phyloP scores from a whole-genome alignment of 192 early-diverging fungal genomes.

The Coemansia sp. region DNA sequence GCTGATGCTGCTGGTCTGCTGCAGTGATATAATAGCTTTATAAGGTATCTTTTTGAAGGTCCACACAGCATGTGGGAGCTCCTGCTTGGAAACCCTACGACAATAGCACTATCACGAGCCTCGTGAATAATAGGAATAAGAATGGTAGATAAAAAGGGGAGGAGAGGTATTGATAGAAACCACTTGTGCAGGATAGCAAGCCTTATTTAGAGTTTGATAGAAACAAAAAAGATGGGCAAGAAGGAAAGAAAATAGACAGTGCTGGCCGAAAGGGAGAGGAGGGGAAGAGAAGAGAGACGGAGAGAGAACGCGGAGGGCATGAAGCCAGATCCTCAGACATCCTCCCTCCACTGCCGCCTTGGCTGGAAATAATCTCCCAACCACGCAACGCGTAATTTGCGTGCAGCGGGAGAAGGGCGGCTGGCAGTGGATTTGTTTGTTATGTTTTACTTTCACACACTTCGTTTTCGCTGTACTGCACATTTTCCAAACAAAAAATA shows the following conservation, averaged over 20 bases:
- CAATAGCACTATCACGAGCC: not conserved
- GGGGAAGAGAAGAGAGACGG: not conserved
- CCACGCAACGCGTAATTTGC: not conserved
- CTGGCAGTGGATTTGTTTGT: not conserved
- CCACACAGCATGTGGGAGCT: slow-evolving; percentile 4
- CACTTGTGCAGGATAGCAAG: too few relatives aligned
- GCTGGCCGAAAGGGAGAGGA: not conserved
- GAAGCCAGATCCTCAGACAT: too few relatives aligned
- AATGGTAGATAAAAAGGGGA: not conserved
- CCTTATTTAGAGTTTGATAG: slow-evolving; percentile 14
- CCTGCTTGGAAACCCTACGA: not conserved
- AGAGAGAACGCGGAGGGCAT: not conserved
- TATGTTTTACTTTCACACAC: not conserved
- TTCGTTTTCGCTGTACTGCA: too few relatives aligned
- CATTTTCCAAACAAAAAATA: too few relatives aligned
- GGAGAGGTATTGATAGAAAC: not conserved
- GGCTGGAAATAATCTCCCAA: not conserved
- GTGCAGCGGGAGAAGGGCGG: not conserved
- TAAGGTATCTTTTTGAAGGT: not conserved
- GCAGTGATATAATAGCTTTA: slow-evolving; percentile 6
- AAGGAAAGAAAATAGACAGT: not conserved
- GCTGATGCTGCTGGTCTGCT: not conserved
- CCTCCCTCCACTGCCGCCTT: too few relatives aligned
- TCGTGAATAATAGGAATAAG: not conserved
- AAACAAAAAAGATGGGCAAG: not conserved